Conservation (phyloP, 805 yeast genomes). For the Candida tammaniensis region DNA sequence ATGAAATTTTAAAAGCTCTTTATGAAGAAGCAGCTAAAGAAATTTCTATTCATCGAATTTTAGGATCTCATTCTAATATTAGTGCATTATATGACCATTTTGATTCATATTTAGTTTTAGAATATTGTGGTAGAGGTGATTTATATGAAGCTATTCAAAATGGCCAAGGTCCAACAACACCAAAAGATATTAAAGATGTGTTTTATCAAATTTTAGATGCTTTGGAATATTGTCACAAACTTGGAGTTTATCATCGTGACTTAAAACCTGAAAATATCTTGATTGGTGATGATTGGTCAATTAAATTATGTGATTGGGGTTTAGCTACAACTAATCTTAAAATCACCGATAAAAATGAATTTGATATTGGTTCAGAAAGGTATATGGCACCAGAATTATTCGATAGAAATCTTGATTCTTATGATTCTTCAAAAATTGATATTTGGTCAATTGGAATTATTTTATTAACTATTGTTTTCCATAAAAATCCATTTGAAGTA, state of each 20-base stretch:
- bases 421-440: conserved; percentile 80
- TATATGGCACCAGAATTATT: conserved; percentile 95
- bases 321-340: conserved; percentile 50
- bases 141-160: conserved; percentile 73
- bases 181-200: conserved; percentile 54
- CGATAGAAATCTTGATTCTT: conserved; percentile 55
- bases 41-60: conserved; percentile 58
- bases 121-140: conserved; percentile 86
- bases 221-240: conserved; percentile 48
- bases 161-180: conserved; percentile 59
- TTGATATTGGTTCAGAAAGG: conserved; percentile 85
- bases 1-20: conserved; percentile 26
- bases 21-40: conserved; percentile 65
- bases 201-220: conserved; percentile 50
- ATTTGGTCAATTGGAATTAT: conserved; percentile 89
- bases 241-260: conserved; percentile 53
- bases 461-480: conserved; percentile 79
- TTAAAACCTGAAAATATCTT: conserved; percentile 57
- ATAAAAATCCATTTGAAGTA: conserved; percentile 79
- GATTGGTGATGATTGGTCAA: conserved; percentile 53
- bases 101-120: conserved; percentile 58
- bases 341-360: conserved; percentile 54
- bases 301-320: conserved; percentile 59
- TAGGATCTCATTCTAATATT: conserved; percentile 52
- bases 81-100: conserved; percentile 47